phyloP scores from a whole-genome alignment of 768 basidiomycete species.

The Hericium rajendrae region DNA sequence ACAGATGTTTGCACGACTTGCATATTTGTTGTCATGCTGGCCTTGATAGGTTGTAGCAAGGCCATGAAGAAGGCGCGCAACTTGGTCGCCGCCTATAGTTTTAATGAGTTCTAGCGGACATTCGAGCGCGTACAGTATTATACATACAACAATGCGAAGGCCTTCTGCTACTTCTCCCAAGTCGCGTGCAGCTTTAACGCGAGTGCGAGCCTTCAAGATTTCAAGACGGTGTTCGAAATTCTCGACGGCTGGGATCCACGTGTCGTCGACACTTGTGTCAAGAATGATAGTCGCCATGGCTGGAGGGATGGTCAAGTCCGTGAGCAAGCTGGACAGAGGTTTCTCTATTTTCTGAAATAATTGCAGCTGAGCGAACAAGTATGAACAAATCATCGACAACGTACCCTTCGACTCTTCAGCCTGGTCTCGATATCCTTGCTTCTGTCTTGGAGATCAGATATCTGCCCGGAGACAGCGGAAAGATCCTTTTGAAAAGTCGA shows the following conservation, averaged over 20 bases:
- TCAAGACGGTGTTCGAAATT: slow-evolving; percentile 73
- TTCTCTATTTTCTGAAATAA: slow-evolving; percentile 71
- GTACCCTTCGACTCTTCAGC: slow-evolving; percentile 75
- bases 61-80: slow-evolving; percentile 79
- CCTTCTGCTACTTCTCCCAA: slow-evolving; percentile 79
- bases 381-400: slow-evolving; percentile 15
- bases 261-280: slow-evolving; percentile 76
- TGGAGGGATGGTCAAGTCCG: slow-evolving; percentile 78
- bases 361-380: not conserved
- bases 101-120: not conserved
- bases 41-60: slow-evolving; percentile 73
- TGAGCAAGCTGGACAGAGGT: slow-evolving; percentile 72
- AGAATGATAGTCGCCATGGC: slow-evolving; percentile 64
- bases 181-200: slow-evolving; percentile 83
- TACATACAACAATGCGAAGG: slow-evolving; percentile 74
- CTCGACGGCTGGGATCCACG: slow-evolving; percentile 79
- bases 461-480: slow-evolving; percentile 90
- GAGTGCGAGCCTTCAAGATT: slow-evolving; percentile 57
- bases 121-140: not conserved
- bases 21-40: slow-evolving; percentile 83
- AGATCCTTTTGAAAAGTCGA: slow-evolving; percentile 94
- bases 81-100: slow-evolving; percentile 73
- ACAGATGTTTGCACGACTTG: slow-evolving; percentile 86
- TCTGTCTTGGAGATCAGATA: slow-evolving; percentile 84
- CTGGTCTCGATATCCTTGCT: slow-evolving; percentile 87